Conservation (phyloP, 2,329 filamentous ascomycete species). For the Didymella sp. region DNA sequence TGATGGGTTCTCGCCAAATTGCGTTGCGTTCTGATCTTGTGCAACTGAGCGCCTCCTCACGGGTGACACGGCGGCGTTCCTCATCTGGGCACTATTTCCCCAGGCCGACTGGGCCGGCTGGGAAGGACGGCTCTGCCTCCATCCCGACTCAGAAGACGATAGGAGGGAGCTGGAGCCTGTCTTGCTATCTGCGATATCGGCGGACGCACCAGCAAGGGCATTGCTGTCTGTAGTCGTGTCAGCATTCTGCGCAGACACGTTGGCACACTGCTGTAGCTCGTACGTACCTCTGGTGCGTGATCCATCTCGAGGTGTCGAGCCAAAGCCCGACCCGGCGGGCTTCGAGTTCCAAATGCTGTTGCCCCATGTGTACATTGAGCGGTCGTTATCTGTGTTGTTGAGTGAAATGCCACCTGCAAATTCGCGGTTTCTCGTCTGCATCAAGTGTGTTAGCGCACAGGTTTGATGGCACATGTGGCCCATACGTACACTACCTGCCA, state of each 20-base stretch:
- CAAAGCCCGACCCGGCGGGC: conserved; percentile 37
- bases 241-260: conserved; percentile 10
- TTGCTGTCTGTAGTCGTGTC: conserved; percentile 39
- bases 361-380: conserved; percentile 41
- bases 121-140: conserved; percentile 61
- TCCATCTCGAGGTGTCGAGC: conserved; percentile 39
- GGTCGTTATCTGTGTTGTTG: conserved; percentile 40
- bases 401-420: conserved; percentile 39
- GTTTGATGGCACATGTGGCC: not conserved
- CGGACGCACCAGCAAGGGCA: conserved; percentile 30
- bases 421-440: conserved; percentile 42
- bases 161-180: conserved; percentile 74
- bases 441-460: conserved; percentile 2
- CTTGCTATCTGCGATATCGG: conserved; percentile 59
- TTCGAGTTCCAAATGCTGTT: conserved; percentile 49
- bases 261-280: not conserved
- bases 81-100: conserved; percentile 57
- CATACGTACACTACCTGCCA: conserved; percentile 43
- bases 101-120: conserved; percentile 50
- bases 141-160: conserved; percentile 73
- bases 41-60: conserved; percentile 49
- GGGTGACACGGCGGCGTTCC: conserved; percentile 48
- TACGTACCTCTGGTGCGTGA: conserved; percentile 44
- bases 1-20: conserved; percentile 31
- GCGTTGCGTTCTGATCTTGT: conserved; percentile 36